A percentile compares a stretch with the other conserved stretches of the same genome.
Conservation (phyloP, 106 monocot genomes). For the Dioscorea zingiberensis region DNA sequence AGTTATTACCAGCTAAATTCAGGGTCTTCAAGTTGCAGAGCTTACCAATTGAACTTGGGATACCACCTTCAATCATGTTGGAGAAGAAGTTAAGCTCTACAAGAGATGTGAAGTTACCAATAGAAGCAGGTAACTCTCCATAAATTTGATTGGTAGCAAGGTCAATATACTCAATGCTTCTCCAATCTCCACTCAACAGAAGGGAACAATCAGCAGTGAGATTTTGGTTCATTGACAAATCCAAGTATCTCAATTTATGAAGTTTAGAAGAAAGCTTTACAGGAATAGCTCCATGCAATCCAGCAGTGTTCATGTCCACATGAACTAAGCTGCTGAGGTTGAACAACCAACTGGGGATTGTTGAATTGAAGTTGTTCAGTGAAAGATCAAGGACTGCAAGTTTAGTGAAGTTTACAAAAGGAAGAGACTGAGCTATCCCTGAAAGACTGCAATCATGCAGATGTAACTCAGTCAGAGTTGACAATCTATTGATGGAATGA, state of each 20-base stretch:
- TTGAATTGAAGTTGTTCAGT: constrained; percentile 4
- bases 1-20: constrained; percentile 4
- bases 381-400: constrained; percentile 9
- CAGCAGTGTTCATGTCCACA: not conserved
- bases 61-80: constrained; percentile 1
- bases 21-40: constrained; percentile 5
- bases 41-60: constrained; percentile 9
- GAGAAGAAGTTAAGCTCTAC: constrained; percentile 1
- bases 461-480: constrained; percentile 5
- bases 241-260: constrained; percentile 9
- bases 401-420: constrained; percentile 8
- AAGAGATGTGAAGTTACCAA: constrained; percentile 9
- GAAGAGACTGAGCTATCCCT: not conserved
- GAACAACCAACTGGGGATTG: constrained; percentile 9
- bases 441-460: not conserved
- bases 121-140: constrained; percentile 1
- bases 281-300: constrained; percentile 1
- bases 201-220: constrained; percentile 1
- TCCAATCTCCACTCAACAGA: not conserved
- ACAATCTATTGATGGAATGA: constrained; percentile 1
- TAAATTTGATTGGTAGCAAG: constrained; percentile 1
- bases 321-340: constrained; percentile 7
- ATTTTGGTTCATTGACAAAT: not conserved
- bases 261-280: not conserved
- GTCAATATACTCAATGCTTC: not conserved